Evolutionary conservation across 2,329 filamentous ascomycete species (phyloP).

Genomic region (Ophiostoma triangulosporum): DNA sequence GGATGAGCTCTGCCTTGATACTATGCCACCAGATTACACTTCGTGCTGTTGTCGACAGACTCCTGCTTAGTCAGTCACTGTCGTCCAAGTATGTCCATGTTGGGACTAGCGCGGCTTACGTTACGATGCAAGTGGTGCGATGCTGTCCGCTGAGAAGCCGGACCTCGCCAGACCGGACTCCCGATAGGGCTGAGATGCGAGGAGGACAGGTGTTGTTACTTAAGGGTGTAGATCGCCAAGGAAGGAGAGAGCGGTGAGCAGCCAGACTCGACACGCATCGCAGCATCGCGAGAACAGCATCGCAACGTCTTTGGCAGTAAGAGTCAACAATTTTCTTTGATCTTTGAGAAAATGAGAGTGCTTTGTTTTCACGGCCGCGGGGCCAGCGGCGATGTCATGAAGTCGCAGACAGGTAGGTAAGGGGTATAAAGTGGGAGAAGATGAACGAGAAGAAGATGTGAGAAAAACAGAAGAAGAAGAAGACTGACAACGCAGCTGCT

Average conservation of each 20-base stretch:
- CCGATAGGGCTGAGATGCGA: slow-evolving; percentile 6
- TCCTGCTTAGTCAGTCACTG: not conserved
- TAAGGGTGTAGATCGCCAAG: not conserved
- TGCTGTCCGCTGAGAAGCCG: too few relatives aligned
- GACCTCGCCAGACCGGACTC: slow-evolving; percentile 12
- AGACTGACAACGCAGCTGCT: slow-evolving; percentile 16
- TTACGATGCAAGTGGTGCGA: not conserved
- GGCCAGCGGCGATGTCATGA: slow-evolving; percentile 24
- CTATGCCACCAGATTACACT: too few relatives aligned
- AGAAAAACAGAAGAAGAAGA: not conserved
- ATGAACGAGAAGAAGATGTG: slow-evolving; percentile 1
- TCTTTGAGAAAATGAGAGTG: slow-evolving; percentile 18
- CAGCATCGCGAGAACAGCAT: not conserved
- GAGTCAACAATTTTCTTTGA: not conserved
- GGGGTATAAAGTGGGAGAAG: too few relatives aligned
- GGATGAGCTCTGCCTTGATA: too few relatives aligned
- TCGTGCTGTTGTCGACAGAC: not conserved
- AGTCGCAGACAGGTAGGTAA: slow-evolving; percentile 22
- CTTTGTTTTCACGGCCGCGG: slow-evolving; percentile 26
- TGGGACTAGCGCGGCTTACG: not conserved
- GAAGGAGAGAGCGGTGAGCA: not conserved
- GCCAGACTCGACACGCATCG: too few relatives aligned
- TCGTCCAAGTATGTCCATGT: not conserved
- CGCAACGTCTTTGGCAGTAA: too few relatives aligned
- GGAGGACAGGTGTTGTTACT: not conserved